Percentiles rank a stretch among this genome's conserved stretches.
Evolutionary conservation across 257 asterid genomes (phyloP).

Genomic region (Scutellaria barbata): DNA sequence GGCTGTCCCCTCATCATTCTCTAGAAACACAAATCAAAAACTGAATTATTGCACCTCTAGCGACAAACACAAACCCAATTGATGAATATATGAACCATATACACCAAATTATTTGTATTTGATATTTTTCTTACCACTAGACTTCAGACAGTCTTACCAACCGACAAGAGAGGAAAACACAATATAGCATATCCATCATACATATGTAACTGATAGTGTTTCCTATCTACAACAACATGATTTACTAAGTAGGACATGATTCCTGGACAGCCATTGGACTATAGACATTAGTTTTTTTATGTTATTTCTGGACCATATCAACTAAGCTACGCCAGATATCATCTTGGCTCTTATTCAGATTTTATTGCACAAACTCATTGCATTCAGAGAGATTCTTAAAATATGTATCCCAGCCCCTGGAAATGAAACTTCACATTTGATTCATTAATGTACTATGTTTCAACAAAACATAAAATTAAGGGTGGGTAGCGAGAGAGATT

Average conservation of each 20-base stretch:
- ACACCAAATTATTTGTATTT: too few relatives aligned
- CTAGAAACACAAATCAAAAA: too few relatives aligned
- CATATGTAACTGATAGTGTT: conserved; percentile 9
- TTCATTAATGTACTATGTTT: background rate
- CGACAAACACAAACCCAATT: too few relatives aligned
- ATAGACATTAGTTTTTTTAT: background rate
- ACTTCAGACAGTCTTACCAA: conserved; percentile 1
- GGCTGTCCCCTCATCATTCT: too few relatives aligned
- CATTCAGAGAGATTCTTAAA: background rate
- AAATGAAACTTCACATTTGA: conserved; percentile 17
- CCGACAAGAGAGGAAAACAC: background rate
- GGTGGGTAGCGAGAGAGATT: background rate
- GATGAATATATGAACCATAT: too few relatives aligned
- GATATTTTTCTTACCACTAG: background rate
- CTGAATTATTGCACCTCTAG: too few relatives aligned
- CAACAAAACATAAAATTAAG: background rate
- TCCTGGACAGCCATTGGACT: conserved; percentile 15
- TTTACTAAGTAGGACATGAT: conserved; percentile 1
- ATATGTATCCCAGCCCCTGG: conserved; percentile 7
- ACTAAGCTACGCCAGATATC: background rate
- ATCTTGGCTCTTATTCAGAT: background rate
- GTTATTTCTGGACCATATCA: conserved; percentile 17
- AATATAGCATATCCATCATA: background rate
- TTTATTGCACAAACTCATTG: background rate
- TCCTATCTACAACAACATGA: background rate